phyloP scores from a whole-genome alignment of 176 grass and related monocot genomes.

The Ensete glaucum region DNA sequence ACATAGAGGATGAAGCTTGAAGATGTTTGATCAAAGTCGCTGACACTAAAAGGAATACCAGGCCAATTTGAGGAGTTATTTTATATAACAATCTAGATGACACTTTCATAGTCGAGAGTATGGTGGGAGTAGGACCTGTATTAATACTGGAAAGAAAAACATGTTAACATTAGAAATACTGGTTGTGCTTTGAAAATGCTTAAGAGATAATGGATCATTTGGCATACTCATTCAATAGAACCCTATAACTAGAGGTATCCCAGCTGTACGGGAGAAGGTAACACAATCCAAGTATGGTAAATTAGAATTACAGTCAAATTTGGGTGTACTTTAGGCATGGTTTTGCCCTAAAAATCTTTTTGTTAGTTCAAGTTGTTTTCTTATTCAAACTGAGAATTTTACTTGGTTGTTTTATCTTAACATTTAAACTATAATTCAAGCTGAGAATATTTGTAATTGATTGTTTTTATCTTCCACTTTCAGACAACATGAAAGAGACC shows the following conservation, averaged over 20 bases:
- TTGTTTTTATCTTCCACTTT: not conserved
- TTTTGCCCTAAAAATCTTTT: not conserved
- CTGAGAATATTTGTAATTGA: not conserved
- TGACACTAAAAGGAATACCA: too few species aligned
- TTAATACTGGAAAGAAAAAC: too few species aligned
- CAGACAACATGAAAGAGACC: conserved; percentile 82
- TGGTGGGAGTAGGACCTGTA: too few species aligned
- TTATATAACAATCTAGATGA: too few species aligned
- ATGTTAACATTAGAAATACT: not conserved
- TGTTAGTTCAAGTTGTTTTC: too few species aligned
- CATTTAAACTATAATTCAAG: not conserved
- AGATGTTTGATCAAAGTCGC: too few species aligned
- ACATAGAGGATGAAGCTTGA: not conserved
- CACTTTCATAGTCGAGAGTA: too few species aligned
- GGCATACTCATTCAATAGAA: not conserved
- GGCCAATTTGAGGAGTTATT: too few species aligned
- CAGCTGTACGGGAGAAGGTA: not conserved
- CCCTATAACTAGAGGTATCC: not conserved
- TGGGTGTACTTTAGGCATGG: not conserved
- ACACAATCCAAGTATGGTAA: not conserved
- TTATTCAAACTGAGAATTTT: too few species aligned
- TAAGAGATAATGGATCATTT: not conserved
- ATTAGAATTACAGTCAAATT: not conserved
- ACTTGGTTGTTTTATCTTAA: not conserved
- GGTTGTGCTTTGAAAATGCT: not conserved